Conservation (phyloP, 75 land plant genomes). For the Ceratopteris richardii region DNA sequence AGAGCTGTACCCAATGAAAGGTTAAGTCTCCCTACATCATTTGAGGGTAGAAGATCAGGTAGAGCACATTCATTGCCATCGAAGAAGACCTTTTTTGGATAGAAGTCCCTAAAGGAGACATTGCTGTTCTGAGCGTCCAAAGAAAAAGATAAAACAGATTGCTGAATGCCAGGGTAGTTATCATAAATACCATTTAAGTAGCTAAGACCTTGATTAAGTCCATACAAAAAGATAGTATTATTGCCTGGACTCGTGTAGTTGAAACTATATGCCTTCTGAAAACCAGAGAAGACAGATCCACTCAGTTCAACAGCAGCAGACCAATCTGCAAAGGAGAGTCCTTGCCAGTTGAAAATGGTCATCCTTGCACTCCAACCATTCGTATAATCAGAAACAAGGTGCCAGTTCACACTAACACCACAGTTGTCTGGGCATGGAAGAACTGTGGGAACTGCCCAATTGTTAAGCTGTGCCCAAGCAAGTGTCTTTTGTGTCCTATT, state of each 20-base stretch:
- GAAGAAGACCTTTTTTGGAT: conserved; percentile 60
- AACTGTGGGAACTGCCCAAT: conserved; percentile 28
- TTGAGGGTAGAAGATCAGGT: conserved; percentile 38
- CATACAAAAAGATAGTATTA: conserved; percentile 64
- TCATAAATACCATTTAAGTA: conserved; percentile 32
- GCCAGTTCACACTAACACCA: conserved; percentile 93
- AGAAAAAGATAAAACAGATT: conserved; percentile 70
- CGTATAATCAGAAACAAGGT: conserved; percentile 54
- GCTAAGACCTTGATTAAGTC: conserved; percentile 42
- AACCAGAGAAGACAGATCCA: conserved; percentile 42
- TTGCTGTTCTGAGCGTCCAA: conserved; percentile 52
- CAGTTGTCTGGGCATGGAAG: conserved; percentile 82
- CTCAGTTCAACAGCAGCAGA: conserved; percentile 54
- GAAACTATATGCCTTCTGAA: conserved; percentile 67
- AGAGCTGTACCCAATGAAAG: too few relatives aligned
- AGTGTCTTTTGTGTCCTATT: conserved; percentile 54
- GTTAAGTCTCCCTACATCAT: too few relatives aligned
- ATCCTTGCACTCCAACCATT: conserved; percentile 81
- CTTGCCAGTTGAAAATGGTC: conserved; percentile 83
- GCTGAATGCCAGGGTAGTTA: conserved; percentile 64
- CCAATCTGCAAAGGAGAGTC: conserved; percentile 51
- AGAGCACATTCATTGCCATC: conserved; percentile 89
- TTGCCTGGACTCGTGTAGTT: conserved; percentile 47
- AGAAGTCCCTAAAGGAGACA: conserved; percentile 53
- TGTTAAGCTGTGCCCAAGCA: conserved; percentile 58